A percentile compares a stretch with the other conserved stretches of the same genome.
phyloP scores from a whole-genome alignment of 768 basidiomycete species.

The Rhodotorula diobovata region DNA sequence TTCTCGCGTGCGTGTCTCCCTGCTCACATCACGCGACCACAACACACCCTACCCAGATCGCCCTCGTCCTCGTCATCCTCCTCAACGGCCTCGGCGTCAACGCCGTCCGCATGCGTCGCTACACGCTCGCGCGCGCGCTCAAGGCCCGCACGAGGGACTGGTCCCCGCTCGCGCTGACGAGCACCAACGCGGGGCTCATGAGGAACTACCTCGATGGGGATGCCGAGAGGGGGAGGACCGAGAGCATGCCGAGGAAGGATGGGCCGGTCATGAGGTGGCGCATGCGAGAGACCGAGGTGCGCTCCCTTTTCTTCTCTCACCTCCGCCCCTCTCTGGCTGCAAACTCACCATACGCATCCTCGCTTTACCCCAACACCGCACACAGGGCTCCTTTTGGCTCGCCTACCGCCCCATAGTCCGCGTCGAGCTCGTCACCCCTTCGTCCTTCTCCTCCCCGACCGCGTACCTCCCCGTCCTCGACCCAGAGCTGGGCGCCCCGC shows the following conservation, averaged over 20 bases:
- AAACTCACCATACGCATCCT: neutral
- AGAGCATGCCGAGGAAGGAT: constrained; percentile 7
- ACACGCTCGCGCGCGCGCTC: constrained; percentile 21
- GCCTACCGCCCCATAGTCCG: constrained; percentile 29
- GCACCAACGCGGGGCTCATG: constrained; percentile 26
- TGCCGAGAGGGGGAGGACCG: constrained; percentile 1
- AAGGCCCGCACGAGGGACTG: constrained; percentile 29
- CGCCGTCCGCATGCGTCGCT: constrained; percentile 34
- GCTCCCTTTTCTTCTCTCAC: neutral
- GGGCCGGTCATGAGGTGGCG: constrained; percentile 29
- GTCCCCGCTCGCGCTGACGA: constrained; percentile 35
- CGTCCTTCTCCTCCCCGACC: constrained; percentile 5
- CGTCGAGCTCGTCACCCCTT: constrained; percentile 32
- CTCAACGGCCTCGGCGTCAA: constrained; percentile 25
- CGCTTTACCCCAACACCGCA: too few species aligned
- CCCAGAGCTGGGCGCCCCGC: neutral
- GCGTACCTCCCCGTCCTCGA: constrained; percentile 13
- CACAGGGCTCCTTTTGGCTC: constrained; percentile 34
- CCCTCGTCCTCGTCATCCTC: constrained; percentile 31
- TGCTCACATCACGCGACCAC: too few species aligned
- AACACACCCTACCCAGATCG: constrained; percentile 10
- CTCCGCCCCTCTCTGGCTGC: neutral
- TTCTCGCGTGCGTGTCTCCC: neutral
- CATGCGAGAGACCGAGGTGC: constrained; percentile 32
- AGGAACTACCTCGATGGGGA: constrained; percentile 36